Evolutionary conservation across 306 rosid genomes (phyloP), one percentile per base, ranked within the genome.

Genomic region (Ormosia emarginata): DNA sequence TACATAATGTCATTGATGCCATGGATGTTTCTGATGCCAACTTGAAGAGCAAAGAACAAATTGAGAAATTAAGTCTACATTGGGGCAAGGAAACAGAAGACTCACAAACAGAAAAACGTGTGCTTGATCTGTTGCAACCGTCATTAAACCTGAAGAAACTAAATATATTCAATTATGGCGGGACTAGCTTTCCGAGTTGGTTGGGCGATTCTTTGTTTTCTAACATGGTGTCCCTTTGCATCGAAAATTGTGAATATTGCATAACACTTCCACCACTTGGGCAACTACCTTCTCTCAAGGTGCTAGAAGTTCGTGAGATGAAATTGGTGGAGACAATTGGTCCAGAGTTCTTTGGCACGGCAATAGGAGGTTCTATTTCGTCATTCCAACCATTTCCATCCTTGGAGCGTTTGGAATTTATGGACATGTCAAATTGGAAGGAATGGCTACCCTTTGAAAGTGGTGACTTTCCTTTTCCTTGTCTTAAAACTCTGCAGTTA

Each of bases 131-230:
- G 32, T 44, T 75, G 57, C 57, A 75, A 75, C 69, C 79, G 14
- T 59, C 69, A 29, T 6, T 4, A 43, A 75, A 41, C 57, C 33
- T 67, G 55, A 67, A 67, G 39, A 18, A 6, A 6, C 39, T 67
- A 0, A 43, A 0, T 4, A 43, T 67, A 8, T 0, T 8, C 37
- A 0, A 1, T 8, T 67, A 17, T 11, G 39, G 39, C 5, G 74
- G 56, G 56, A 67, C 53, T 40, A 9, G 37, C 2, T 67, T 67
- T 41, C 53, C 73, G 0, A 40, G 4, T 41, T 67, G 73, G 53
- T 67, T 41, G 78, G 67, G 78, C 39, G 67, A 74, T 74, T 18
- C 67, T 55, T 74, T 53, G 1, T 73, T 73, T 73, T 40, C 72
- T 17, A 67, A 41, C 52, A 8, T 67, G 72, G 72, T 67, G 14